Evolutionary conservation across 2,329 filamentous ascomycete genomes (phyloP), one percentile per base, ranked within the genome.

Genomic region (Coniosporium tulheliwenetii): DNA sequence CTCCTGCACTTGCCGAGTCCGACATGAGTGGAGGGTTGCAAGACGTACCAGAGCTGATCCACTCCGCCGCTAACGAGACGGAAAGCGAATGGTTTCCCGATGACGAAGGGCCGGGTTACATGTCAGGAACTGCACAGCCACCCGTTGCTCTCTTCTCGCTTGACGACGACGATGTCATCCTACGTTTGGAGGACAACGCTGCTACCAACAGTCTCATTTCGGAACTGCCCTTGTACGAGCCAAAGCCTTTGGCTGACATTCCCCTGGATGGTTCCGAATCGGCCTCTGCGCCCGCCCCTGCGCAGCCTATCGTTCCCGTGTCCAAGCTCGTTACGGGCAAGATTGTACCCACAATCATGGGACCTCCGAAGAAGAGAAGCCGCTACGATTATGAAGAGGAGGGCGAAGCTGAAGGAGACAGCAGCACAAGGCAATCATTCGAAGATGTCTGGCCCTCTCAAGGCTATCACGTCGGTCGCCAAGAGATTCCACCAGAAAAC

Each of bases 321-420:
- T 94, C 84, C 52, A 94, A 87, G 56, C 94, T 82, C 56, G 80
- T 87, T 1, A 78, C 83, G 43, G 83, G 84, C 8, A 82, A 84
- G 48, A 78, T 96, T 58, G 74, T 78, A 19, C 71, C 93, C 13
- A 70, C 71, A 10, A 65, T 73, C 3, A 70, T 73, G 34, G 73
- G 74, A 2, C 81, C 81, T 8, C 77, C 78, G 0, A 70, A 68
- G 39, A 94, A 87, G 60, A 77, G 77, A 42, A 87, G 85, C 50
- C 76, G 89, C n/a, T 96, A 81, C 51, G 73, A 81, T 41, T 91
- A 93, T 50, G 70, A 73, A 34, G 77, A 85, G 42, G 82, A 91
- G 49, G 79, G 79, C 40, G 75, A 76, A 9, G 71, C 53, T 44
- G 47, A 41, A 50, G 48, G 37, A 50, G 55, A 45, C 51, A 61